Evolutionary conservation across 1,284 basidiomycete species (phyloP).

Genomic region (Phenoliferia sp.): DNA sequence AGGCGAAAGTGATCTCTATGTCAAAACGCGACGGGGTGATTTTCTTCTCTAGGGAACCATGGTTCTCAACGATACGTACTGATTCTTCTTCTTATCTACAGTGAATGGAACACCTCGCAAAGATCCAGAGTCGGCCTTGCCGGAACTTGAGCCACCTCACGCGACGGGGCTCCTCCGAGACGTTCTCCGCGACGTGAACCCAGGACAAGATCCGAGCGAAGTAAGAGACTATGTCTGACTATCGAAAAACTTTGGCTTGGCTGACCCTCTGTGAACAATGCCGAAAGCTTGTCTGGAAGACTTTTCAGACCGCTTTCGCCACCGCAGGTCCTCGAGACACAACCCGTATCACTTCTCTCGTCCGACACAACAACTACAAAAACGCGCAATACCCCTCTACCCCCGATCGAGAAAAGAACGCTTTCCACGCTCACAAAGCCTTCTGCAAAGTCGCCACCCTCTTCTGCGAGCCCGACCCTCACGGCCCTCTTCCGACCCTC

Average conservation of each 20-base stretch:
- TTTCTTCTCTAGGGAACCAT: neutral
- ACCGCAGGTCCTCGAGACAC: neutral
- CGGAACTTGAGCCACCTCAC: neutral
- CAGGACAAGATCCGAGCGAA: neutral
- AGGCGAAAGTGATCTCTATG: neutral
- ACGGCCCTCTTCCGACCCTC: neutral
- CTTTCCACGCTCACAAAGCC: neutral
- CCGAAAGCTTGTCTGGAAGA: neutral
- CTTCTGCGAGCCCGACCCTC: neutral
- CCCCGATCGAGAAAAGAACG: neutral
- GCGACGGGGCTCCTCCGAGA: neutral
- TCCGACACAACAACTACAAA: neutral
- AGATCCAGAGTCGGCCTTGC: neutral
- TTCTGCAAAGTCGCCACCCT: neutral
- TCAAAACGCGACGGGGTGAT: neutral
- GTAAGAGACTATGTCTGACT: neutral
- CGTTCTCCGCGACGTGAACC: neutral
- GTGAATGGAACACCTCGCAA: neutral
- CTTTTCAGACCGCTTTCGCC: neutral
- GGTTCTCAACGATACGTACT: neutral
- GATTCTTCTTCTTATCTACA: too few relatives aligned
- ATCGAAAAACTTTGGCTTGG: neutral
- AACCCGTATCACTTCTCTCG: neutral
- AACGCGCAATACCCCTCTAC: neutral
- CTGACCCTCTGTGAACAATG: neutral